Conservation (phyloP, 257 asterid genomes). For the Solanum neorickii region DNA sequence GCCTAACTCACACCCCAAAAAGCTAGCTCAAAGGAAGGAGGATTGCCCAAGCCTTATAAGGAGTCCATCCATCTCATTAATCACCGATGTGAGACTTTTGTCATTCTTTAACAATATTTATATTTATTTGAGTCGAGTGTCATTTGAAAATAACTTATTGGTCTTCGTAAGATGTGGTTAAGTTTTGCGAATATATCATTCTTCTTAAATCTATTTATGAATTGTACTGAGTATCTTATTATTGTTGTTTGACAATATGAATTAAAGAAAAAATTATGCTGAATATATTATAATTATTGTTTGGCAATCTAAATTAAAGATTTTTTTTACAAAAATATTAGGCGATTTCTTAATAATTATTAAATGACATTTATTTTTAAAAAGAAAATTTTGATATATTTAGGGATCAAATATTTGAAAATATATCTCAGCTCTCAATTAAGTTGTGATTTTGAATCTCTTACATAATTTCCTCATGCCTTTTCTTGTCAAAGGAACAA, state of each 20-base stretch:
- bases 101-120: background rate
- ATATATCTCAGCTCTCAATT: background rate
- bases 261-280: background rate
- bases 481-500: background rate
- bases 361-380: background rate
- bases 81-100: too few species aligned
- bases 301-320: background rate
- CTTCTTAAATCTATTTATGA: background rate
- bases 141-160: background rate
- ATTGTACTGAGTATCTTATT: too few species aligned
- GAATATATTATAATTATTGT: background rate
- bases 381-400: background rate
- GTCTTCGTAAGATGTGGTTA: background rate
- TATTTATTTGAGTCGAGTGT: background rate
- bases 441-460: background rate
- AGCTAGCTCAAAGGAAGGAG: too few species aligned
- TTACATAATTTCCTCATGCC: background rate
- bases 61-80: too few species aligned
- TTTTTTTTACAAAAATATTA: background rate
- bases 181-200: background rate
- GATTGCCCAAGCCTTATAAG: too few species aligned
- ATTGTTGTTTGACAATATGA: too few species aligned
- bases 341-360: background rate
- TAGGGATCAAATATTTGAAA: background rate
- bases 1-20: too few species aligned